Evolutionary conservation across 208 protist genomes (phyloP).

Genomic region (Blastocrithidia nonstop): DNA sequence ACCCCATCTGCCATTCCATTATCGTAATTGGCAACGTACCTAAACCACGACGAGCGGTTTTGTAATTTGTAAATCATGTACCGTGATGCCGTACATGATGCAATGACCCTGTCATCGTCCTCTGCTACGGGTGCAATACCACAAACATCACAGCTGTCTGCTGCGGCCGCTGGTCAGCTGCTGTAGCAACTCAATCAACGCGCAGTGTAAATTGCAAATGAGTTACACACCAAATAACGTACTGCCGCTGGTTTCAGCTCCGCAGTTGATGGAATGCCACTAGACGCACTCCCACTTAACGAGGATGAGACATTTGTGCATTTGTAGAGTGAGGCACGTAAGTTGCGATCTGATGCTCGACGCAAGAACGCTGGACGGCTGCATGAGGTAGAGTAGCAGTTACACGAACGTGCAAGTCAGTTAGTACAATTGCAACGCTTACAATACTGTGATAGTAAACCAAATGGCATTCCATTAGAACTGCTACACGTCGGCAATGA

Average conservation of each 20-base stretch:
- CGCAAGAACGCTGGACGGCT: conserved; percentile 25
- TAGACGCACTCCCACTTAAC: conserved; percentile 45
- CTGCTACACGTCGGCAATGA: conserved; percentile 45
- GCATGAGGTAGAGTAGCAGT: conserved; percentile 21
- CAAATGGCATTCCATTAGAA: conserved; percentile 32
- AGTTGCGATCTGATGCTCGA: conserved; percentile 17
- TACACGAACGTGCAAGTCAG: conserved; percentile 46
- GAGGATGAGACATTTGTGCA: conserved; percentile 34
- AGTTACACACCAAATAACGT: conserved; percentile 38
- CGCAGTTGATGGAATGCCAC: conserved; percentile 44
- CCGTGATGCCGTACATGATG: conserved; percentile 31
- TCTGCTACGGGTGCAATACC: conserved; percentile 4
- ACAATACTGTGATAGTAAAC: conserved; percentile 22
- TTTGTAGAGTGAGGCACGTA: conserved; percentile 44
- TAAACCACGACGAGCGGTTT: conserved; percentile 46
- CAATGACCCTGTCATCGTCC: conserved; percentile 22
- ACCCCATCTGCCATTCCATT: conserved; percentile 38
- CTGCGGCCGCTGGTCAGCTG: conserved; percentile 30
- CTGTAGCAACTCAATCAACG: conserved; percentile 63
- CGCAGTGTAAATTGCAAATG: conserved; percentile 32
- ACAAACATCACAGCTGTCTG: no score
- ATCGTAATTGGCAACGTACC: conserved; percentile 15
- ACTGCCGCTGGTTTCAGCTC: no score
- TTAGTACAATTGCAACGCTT: conserved; percentile 35
- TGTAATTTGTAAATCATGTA: conserved; percentile 58